Evolutionary conservation across 352 stramenopile genomes (phyloP).

Genomic region (Phytophthora megakarya): DNA sequence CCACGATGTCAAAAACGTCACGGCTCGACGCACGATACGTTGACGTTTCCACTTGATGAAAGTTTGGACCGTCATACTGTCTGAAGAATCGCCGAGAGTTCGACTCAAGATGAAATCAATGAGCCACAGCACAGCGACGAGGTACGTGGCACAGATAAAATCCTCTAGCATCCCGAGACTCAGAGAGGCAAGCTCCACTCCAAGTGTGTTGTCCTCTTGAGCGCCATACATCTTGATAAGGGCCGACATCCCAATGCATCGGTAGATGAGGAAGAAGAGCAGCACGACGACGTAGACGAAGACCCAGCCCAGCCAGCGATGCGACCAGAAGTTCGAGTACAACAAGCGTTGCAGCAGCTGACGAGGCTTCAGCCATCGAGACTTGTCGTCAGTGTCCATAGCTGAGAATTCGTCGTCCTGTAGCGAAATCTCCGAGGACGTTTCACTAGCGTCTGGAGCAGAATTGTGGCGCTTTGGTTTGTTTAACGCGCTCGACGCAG

Average conservation of each 20-base stretch:
- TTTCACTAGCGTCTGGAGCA: constrained; percentile 8
- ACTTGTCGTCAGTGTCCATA: constrained; percentile 10
- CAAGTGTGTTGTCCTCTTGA: constrained; percentile 11
- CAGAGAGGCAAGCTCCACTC: constrained; percentile 21
- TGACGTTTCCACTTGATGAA: constrained; percentile 36
- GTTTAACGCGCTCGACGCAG: neutral
- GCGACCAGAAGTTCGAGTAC: constrained; percentile 23
- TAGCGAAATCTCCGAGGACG: constrained; percentile 7
- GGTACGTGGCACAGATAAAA: constrained; percentile 36
- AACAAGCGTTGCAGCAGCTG: constrained; percentile 15
- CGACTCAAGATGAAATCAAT: constrained; percentile 21
- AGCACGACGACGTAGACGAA: constrained; percentile 27
- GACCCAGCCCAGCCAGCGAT: constrained; percentile 22
- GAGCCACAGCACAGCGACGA: constrained; percentile 37
- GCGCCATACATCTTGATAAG: constrained; percentile 36
- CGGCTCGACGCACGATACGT: constrained; percentile 17
- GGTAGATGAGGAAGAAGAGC: constrained; percentile 32
- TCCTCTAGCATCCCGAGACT: constrained; percentile 33
- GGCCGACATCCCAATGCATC: constrained; percentile 7
- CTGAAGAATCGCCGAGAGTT: constrained; percentile 11
- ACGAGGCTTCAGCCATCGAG: constrained; percentile 16
- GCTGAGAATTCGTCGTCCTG: constrained; percentile 19
- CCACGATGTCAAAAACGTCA: constrained; percentile 28
- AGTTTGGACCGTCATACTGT: constrained; percentile 29
- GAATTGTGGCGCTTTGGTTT: constrained; percentile 22